Evolutionary conservation across 2,329 filamentous ascomycete genomes (phyloP).

Genomic region (Neofusicoccum ribis): DNA sequence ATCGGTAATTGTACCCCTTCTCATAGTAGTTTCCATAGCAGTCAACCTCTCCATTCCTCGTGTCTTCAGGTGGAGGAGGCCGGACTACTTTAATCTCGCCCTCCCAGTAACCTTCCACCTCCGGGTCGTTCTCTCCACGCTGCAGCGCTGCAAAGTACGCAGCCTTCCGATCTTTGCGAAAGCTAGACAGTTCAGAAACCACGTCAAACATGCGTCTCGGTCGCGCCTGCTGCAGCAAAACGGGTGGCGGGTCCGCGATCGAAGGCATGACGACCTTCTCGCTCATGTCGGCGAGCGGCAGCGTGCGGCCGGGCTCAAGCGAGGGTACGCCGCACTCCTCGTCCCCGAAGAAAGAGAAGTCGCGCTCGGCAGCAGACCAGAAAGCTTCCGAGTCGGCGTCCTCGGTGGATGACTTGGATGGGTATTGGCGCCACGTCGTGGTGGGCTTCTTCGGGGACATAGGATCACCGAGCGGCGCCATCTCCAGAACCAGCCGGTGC

Average conservation of each 20-base stretch:
- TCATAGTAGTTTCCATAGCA: slow-evolving; percentile 57
- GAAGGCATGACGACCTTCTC: slow-evolving; percentile 37
- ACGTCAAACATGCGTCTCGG: slow-evolving; percentile 46
- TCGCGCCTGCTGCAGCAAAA: slow-evolving; percentile 24
- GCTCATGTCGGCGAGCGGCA: slow-evolving; percentile 49
- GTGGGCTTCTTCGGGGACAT: slow-evolving; percentile 36
- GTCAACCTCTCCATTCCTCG: slow-evolving; percentile 47
- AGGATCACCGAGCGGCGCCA: slow-evolving; percentile 31
- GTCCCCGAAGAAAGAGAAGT: slow-evolving; percentile 63
- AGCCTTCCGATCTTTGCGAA: slow-evolving; percentile 54
- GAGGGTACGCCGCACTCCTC: slow-evolving; percentile 56
- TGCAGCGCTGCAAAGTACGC: slow-evolving; percentile 45
- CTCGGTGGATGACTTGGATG: slow-evolving; percentile 57
- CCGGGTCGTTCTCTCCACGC: slow-evolving; percentile 31
- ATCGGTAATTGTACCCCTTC: slow-evolving; percentile 54
- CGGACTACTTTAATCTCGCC: slow-evolving; percentile 60
- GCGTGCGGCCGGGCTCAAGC: slow-evolving; percentile 44
- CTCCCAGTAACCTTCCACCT: slow-evolving; percentile 60
- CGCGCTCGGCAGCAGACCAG: slow-evolving; percentile 59
- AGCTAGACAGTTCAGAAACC: slow-evolving; percentile 54
- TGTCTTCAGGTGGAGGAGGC: slow-evolving; percentile 32
- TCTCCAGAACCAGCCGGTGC: slow-evolving; percentile 57
- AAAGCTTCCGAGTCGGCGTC: slow-evolving; percentile 60
- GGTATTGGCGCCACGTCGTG: slow-evolving; percentile 47
- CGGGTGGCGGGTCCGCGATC: slow-evolving; percentile 21